Percentiles rank a stretch among this genome's conserved stretches.
These are phyloP conservation scores for Claviceps sp. DNA, from an alignment of 2,329 filamentous ascomycete species.

Conservation along the genomic window DNA sequence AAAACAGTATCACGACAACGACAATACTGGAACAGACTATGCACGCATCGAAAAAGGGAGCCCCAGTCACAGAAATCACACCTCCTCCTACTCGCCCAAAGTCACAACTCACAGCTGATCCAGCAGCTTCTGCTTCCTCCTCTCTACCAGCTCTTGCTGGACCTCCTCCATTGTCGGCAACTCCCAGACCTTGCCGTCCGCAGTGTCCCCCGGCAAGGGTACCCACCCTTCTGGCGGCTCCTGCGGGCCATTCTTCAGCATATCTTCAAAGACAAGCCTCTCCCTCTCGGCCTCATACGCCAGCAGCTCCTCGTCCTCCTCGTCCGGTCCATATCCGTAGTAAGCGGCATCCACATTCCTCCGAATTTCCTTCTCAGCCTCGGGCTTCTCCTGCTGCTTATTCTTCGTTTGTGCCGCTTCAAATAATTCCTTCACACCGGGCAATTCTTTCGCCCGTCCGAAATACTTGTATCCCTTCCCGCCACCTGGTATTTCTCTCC, in stretches of 20 bases:
- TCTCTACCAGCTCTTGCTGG: conserved; percentile 82
- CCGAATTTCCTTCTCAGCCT: conserved; percentile 54
- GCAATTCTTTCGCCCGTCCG: conserved; percentile 75
- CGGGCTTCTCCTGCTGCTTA: conserved; percentile 48
- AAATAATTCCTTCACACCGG: conserved; percentile 92
- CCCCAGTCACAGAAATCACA: background rate
- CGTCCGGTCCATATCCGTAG: conserved; percentile 86
- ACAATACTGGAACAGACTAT: background rate
- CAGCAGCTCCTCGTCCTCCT: conserved; percentile 73
- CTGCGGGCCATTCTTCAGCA: conserved; percentile 44
- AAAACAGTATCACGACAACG: background rate
- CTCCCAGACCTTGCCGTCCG: conserved; percentile 71
- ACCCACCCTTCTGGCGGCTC: conserved; percentile 62
- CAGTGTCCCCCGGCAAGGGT: conserved; percentile 71
- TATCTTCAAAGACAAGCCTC: conserved; percentile 59
- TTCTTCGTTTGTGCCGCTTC: conserved; percentile 55
- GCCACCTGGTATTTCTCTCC: conserved; percentile 56
- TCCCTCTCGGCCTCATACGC: conserved; percentile 76
- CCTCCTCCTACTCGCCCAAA: background rate
- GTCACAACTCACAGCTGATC: conserved; percentile 51
- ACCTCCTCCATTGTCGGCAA: conserved; percentile 82
- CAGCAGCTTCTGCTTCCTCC: conserved; percentile 68
- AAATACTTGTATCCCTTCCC: conserved; percentile 93
- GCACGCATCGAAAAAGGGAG: background rate
- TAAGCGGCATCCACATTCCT: conserved; percentile 83